Base-by-base conservation (phyloP, 805 yeast species). In the Cyberlindnera nakhonratchasimensis region DNA sequence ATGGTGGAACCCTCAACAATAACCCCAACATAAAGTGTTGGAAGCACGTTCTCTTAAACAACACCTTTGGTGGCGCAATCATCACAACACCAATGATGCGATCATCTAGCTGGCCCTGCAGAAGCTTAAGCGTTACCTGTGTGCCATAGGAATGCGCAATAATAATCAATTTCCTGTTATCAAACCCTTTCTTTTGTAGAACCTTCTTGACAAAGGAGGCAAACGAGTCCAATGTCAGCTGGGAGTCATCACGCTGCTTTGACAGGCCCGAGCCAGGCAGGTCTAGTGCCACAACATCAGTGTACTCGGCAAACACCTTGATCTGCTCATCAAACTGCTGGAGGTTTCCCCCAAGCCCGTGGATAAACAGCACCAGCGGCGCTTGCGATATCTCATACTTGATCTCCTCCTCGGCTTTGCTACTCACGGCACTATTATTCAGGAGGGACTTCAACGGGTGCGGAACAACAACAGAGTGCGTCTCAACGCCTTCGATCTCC, bases 301-400 rank as follows among this genome's bases (percentile, higher is more conserved):
- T 74, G 47, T 14, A 35, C 30, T 80, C 74, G 50, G 76, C 79
- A 50, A 86, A 75, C 39, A 77, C 67, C 21, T 79, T 80, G 29
- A 86, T 64, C 34, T 51, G 54, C 1, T 82, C 80, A 54, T 86
- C 93, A 59, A 90, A 90, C 59, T 89, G 96, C 18, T 87, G 77
- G 58, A 86, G 67, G 53, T 82, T 91, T 2, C 98, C 98, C 2
- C 97, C 98, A 17, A 91, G 62, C 0, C 98, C 98, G 65, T 89
- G 97, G 16, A 90, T 57, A 43, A 88, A 76, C 2, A 87, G 63
- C 6, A 84, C 61, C 2, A 80, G 65, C 0, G 95, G 95, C 30
- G 79, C 57, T 12, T 70, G 62, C 29, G 69, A 61, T 29, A 78
- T 40, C 30, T 47, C 46, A 11, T 35, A 10, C 12, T 45, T 43